Base-by-base conservation (phyloP, 768 basidiomycete genomes). In the Pulveroboletus sp. region DNA sequence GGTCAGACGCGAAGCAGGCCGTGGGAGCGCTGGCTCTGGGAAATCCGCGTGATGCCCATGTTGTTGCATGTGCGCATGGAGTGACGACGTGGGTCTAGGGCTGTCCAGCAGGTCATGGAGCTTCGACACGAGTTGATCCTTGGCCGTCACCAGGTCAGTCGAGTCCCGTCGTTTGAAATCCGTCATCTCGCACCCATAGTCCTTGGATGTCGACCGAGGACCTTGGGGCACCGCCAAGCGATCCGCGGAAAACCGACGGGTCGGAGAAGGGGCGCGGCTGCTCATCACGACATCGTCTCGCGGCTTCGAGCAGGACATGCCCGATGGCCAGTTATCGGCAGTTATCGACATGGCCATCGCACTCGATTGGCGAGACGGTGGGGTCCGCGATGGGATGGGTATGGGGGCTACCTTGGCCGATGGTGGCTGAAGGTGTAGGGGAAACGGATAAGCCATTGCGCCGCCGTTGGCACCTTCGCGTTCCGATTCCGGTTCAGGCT, bases 101-200 rank as follows among this genome's bases (percentile, higher is more conserved):
- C 75, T 74, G 40, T 69, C 71, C 12, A 82, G 71, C 10, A 82
- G 65, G 50, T 78, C 76, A 26, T 76, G 68, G 8, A 83, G 62
- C 50, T 76, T 72, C 31, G 68, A 61, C 58, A 57, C 71, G 64
- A 63, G 58, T 56, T 57, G 64, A 38, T 68, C 63, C 43, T 67
- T 69, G 39, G 54, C 45, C 57, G 42, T 34, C 49, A 58, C 45
- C 39, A n/a, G n/a, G n/a, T 58, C 63, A 24, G 32, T 22, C 9
- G 56, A 57, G 12, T 59, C 57, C 26, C 58, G 52, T 26, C 58
- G 50, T 35, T 61, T 54, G 13, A 60, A 44, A 41, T 68, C 62
- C 30, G 54, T 45, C 45, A 54, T 50, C 47, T 63, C 68, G 65
- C 50, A 53, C n/a, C 57, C 1, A 49, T 43, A 36, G 6, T 54